These are phyloP conservation scores for Chaetothyriales sp. DNA, from an alignment of 2,329 filamentous ascomycete genomes.

Conservation along the genomic window DNA sequence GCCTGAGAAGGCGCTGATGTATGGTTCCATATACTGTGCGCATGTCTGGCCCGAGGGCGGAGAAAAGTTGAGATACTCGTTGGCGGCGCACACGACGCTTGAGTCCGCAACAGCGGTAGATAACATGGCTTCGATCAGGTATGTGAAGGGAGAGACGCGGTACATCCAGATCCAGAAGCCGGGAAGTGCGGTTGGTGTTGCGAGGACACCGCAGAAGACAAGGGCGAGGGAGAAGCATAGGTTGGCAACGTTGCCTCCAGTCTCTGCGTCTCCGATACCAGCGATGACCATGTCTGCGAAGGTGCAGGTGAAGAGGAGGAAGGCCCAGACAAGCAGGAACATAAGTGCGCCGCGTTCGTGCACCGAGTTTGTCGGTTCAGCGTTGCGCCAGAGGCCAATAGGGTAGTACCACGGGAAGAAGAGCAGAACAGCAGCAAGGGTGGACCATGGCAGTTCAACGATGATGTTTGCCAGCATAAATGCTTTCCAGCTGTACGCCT, in stretches of 20 bases:
- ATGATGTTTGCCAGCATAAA: slow-evolving; percentile 60
- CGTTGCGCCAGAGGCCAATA: slow-evolving; percentile 35
- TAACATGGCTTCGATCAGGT: slow-evolving; percentile 61
- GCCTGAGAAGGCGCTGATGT: slow-evolving; percentile 35
- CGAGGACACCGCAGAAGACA: slow-evolving; percentile 50
- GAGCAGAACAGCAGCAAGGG: slow-evolving; percentile 48
- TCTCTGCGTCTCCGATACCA: slow-evolving; percentile 54
- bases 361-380: slow-evolving; percentile 26
- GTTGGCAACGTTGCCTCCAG: slow-evolving; percentile 50
- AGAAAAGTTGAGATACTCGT: slow-evolving; percentile 55
- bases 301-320: slow-evolving; percentile 58
- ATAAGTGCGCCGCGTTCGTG: slow-evolving; percentile 49
- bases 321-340: slow-evolving; percentile 49
- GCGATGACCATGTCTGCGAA: slow-evolving; percentile 64
- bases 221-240: slow-evolving; percentile 46
- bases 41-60: slow-evolving; percentile 49
- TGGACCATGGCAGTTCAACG: slow-evolving; percentile 56
- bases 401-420: slow-evolving; percentile 58
- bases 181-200: slow-evolving; percentile 44
- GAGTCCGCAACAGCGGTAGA: slow-evolving; percentile 56
- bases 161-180: slow-evolving; percentile 73
- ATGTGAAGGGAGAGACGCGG: slow-evolving; percentile 67
- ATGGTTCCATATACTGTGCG: slow-evolving; percentile 41
- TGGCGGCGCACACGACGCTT: slow-evolving; percentile 49
- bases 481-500: slow-evolving; percentile 61